Base-by-base conservation (phyloP, 2,329 filamentous ascomycete species). In the Thielaviopsis populi region DNA sequence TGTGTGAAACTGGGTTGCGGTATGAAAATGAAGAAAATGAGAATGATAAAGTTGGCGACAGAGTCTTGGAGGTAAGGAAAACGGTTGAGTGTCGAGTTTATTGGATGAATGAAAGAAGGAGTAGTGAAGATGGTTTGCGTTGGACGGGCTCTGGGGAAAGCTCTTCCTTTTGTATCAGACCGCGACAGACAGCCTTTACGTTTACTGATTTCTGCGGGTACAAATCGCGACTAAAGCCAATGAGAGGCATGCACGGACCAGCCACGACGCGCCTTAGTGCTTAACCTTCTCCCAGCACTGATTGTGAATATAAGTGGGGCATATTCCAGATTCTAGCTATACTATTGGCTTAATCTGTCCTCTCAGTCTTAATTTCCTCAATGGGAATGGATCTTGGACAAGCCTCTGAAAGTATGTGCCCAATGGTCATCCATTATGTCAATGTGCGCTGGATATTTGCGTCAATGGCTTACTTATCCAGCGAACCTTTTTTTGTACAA, bases 81-180 rank as follows among this genome's bases (percentile, higher is more conserved):
- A 67, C 69, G 68, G 68, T 65, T 62, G 64, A 67, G 68, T 67
- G 43, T 59, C 30, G 66, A 53, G 65, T 50, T 42, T 62, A 22
- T 63, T 59, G 62, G 59, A 69, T 67, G 64, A 66, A 61, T 53
- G 50, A 53, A 42, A 59, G 46, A 64, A 62, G 54, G 40, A 75
- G 73, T 75, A 75, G 75, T 76, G 76, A 75, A 75, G 30, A 56
- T 77, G 74, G 33, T 46, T 37, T 73, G 75, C 72, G 73, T 71
- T 70, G 71, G 72, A 73, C 73, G 74, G 74, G 71, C 75, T 77
- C 73, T 77, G 79, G 79, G 79, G 78, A 77, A 73, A 72, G 72
- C 71, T 72, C 75, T 77, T 75, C 74, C 75, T 82, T 83, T 82
- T 83, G 81, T 84, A 83, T 78, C 77, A 81, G 78, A 75, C 78